phyloP scores from a whole-genome alignment of 1,284 basidiomycete species.

The Sanghuangporus weigelae region DNA sequence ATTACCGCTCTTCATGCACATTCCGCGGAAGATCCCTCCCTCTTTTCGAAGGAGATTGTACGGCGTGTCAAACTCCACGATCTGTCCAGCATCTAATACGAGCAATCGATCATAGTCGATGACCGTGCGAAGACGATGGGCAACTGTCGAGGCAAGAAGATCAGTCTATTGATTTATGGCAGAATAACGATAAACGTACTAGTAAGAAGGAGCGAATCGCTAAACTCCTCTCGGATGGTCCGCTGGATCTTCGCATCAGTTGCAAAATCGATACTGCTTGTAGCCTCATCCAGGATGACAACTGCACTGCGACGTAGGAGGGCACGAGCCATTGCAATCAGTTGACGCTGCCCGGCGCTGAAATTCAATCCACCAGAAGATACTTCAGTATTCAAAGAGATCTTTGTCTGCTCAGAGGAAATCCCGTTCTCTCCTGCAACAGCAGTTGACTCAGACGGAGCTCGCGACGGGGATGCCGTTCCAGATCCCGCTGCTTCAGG shows the following conservation, averaged over 20 bases:
- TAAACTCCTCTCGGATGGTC: constrained; percentile 79
- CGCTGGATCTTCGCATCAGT: constrained; percentile 77
- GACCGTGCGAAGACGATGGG: constrained; percentile 67
- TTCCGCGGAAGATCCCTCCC: constrained; percentile 32
- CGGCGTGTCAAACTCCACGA: constrained; percentile 31
- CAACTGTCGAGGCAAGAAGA: constrained; percentile 35
- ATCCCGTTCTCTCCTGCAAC: constrained; percentile 34
- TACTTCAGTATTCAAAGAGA: constrained; percentile 69
- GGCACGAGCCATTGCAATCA: constrained; percentile 77
- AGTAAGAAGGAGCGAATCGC: constrained; percentile 52
- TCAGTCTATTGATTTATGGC: background rate
- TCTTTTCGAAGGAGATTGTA: constrained; percentile 22
- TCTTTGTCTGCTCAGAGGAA: constrained; percentile 37
- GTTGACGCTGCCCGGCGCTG: constrained; percentile 82
- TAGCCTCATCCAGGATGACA: constrained; percentile 83
- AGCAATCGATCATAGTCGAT: constrained; percentile 80
- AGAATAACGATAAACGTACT: constrained; percentile 30
- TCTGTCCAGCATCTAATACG: constrained; percentile 70
- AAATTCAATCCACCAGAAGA: constrained; percentile 81
- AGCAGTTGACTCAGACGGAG: constrained; percentile 3
- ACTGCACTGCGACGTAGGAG: constrained; percentile 71
- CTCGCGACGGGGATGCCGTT: constrained; percentile 26
- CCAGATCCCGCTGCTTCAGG: constrained; percentile 20
- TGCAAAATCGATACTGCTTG: constrained; percentile 69
- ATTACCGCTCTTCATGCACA: constrained; percentile 41